phyloP scores from a whole-genome alignment of 352 stramenopile species.

The Globisporangium splendens region DNA sequence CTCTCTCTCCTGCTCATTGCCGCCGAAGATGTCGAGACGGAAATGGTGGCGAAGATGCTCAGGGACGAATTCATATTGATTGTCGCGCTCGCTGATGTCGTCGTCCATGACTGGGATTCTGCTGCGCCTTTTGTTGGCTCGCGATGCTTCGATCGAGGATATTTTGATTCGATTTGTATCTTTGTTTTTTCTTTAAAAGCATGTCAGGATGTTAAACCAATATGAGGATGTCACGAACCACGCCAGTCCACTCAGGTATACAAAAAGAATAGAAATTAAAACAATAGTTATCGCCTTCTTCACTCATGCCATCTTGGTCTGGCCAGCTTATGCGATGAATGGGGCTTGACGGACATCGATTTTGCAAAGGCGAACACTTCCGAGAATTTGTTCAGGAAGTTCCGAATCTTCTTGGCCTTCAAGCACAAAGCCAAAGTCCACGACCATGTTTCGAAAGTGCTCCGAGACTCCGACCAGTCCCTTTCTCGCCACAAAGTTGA shows the following conservation, averaged over 20 bases:
- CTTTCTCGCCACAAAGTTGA: constrained; percentile 82
- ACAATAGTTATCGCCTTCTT: no score
- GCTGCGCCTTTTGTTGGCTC: neutral
- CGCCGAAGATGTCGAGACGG: constrained; percentile 13
- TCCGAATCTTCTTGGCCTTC: constrained; percentile 77
- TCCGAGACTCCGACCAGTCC: constrained; percentile 65
- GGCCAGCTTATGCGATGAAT: constrained; percentile 22
- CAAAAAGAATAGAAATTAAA: no score
- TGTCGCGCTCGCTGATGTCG: neutral
- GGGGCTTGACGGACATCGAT: constrained; percentile 60
- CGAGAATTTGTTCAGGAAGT: constrained; percentile 74
- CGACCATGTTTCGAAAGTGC: constrained; percentile 77
- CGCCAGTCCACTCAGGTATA: no score
- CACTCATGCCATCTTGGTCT: neutral
- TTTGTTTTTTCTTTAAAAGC: neutral
- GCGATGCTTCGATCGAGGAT: neutral
- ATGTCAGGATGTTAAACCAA: no score
- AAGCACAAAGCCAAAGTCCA: constrained; percentile 82
- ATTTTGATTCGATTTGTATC: neutral
- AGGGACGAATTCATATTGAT: constrained; percentile 41
- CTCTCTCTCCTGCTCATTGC: constrained; percentile 14
- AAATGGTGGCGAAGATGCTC: constrained; percentile 53
- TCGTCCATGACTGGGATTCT: neutral
- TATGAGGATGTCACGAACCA: no score
- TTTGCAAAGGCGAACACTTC: constrained; percentile 70